These are phyloP conservation scores for Boletellus sp. DNA, from an alignment of 768 basidiomycete genomes.

Conservation along the genomic window DNA sequence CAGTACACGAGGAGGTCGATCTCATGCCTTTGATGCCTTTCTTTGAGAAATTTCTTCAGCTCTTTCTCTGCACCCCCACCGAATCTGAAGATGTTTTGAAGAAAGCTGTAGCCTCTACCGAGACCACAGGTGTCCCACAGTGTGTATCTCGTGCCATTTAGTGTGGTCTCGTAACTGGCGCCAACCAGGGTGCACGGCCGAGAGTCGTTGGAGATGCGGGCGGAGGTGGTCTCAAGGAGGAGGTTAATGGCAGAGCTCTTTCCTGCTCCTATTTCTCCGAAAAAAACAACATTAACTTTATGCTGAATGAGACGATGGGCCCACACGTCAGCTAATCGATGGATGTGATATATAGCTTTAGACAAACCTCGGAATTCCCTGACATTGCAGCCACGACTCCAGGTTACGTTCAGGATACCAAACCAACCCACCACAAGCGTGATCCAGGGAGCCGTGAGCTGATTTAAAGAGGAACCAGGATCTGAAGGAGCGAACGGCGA, in stretches of 20 bases:
- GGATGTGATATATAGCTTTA: neutral
- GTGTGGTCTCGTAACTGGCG: constrained; percentile 1
- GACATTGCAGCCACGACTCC: neutral
- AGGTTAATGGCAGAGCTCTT: constrained; percentile 30
- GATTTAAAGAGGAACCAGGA: neutral
- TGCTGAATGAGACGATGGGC: neutral
- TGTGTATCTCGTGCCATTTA: constrained; percentile 1
- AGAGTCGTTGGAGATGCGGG: constrained; percentile 8
- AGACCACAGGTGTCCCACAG: constrained; percentile 40
- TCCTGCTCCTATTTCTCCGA: constrained; percentile 24
- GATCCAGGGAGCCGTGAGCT: neutral
- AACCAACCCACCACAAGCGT: neutral
- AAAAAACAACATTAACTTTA: constrained; percentile 22
- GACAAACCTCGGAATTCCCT: constrained; percentile 10
- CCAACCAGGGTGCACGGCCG: constrained; percentile 16
- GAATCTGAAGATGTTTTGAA: constrained; percentile 9
- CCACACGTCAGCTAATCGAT: neutral
- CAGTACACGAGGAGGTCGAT: constrained; percentile 40
- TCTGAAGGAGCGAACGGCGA: neutral
- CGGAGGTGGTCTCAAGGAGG: constrained; percentile 10
- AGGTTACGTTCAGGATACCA: neutral
- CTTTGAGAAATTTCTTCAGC: constrained; percentile 19
- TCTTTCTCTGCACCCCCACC: constrained; percentile 10
- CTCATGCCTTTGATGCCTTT: constrained; percentile 22
- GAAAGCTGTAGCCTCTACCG: constrained; percentile 23